Conservation (phyloP, 768 basidiomycete species). For the Hygrophoropsis aurantiaca region DNA sequence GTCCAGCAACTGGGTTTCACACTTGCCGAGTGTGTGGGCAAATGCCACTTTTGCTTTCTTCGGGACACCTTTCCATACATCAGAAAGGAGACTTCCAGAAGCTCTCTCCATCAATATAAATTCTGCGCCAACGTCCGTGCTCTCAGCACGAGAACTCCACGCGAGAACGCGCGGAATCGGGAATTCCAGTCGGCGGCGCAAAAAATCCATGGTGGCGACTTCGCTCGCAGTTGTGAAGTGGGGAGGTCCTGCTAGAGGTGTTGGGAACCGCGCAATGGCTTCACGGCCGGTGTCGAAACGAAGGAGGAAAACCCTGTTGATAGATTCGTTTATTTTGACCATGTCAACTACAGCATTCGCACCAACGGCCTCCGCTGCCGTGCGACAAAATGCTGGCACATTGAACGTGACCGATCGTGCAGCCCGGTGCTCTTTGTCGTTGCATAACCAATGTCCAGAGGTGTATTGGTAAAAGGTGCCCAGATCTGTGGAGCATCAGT, state of each 20-base stretch:
- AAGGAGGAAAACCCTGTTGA: constrained; percentile 15
- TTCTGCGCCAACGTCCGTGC: constrained; percentile 27
- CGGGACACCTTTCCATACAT: constrained; percentile 14
- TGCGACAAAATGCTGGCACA: constrained; percentile 18
- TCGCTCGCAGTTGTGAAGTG: constrained; percentile 34
- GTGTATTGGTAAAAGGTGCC: constrained; percentile 4
- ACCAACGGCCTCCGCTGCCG: constrained; percentile 9
- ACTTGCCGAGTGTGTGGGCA: constrained; percentile 16
- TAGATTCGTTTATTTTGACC: constrained; percentile 12
- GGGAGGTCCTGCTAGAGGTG: constrained; percentile 23
- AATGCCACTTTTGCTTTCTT: constrained; percentile 5
- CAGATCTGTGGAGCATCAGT: constrained; percentile 5
- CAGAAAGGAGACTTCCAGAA: constrained; percentile 17
- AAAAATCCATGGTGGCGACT: constrained; percentile 36
- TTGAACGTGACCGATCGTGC: constrained; percentile 12
- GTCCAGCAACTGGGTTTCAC: constrained; percentile 18
- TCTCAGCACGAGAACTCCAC: constrained; percentile 24
- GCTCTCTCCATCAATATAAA: constrained; percentile 36
- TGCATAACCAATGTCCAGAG: constrained; percentile 25
- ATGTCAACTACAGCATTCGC: constrained; percentile 16
- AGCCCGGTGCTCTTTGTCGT: constrained; percentile 16
- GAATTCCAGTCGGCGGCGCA: constrained; percentile 22
- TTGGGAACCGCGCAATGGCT: constrained; percentile 15
- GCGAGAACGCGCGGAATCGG: constrained; percentile 29
- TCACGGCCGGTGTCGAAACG: constrained; percentile 11